These are phyloP conservation scores for Phytophthora tentaculata DNA, from an alignment of 352 stramenopile genomes.

Conservation along the genomic window DNA sequence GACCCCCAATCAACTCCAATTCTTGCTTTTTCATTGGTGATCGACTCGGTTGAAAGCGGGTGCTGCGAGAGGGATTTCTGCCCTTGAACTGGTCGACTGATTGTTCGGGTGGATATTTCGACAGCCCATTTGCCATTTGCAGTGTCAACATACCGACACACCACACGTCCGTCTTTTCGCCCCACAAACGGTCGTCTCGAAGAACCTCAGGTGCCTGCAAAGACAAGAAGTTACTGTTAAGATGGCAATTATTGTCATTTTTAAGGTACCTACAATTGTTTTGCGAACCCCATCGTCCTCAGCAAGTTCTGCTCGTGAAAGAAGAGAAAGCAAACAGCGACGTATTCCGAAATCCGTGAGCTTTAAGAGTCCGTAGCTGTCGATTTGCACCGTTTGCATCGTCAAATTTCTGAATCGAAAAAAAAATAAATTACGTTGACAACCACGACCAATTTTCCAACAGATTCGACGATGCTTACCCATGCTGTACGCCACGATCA, in stretches of 20 bases:
- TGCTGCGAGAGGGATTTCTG: slow-evolving; percentile 12
- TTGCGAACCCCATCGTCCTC: slow-evolving; percentile 20
- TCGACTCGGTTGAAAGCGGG: slow-evolving; percentile 14
- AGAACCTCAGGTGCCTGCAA: slow-evolving; percentile 38
- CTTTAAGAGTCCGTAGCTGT: slow-evolving; percentile 64
- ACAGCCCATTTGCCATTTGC: slow-evolving; percentile 54
- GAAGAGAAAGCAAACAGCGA: slow-evolving; percentile 20
- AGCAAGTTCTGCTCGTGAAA: background rate
- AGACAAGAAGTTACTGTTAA: background rate
- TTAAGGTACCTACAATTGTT: slow-evolving; percentile 6
- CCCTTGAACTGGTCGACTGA: slow-evolving; percentile 4
- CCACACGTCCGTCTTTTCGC: slow-evolving; percentile 65
- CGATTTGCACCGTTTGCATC: slow-evolving; percentile 60
- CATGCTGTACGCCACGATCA: slow-evolving; percentile 47
- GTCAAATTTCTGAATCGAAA: slow-evolving; percentile 40
- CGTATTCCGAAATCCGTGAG: slow-evolving; percentile 59
- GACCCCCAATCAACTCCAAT: slow-evolving; percentile 20
- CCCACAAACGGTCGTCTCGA: slow-evolving; percentile 14
- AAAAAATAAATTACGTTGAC: background rate
- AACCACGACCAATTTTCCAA: background rate
- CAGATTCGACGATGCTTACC: slow-evolving; percentile 30
- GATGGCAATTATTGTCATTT: background rate
- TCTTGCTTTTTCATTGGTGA: slow-evolving; percentile 16
- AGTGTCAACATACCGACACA: slow-evolving; percentile 56
- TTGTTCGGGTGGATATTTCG: slow-evolving; percentile 2